Evolutionary conservation across 371 early-diverging fungal species (phyloP).

Genomic region (Rhizopus delemar): DNA sequence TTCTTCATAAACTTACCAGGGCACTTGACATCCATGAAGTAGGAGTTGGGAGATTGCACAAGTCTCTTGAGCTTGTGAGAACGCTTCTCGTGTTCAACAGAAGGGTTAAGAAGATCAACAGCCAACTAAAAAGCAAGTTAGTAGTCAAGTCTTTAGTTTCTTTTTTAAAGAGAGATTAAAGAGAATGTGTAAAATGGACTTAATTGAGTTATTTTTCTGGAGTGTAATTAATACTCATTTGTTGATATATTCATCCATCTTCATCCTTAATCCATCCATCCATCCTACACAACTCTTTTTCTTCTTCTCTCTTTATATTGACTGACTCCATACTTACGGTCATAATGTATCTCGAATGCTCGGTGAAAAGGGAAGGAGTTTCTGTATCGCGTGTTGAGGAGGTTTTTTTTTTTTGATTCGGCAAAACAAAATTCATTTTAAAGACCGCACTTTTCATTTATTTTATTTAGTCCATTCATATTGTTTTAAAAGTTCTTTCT

Average conservation of each 20-base stretch:
- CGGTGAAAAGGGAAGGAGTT: slow-evolving; percentile 36
- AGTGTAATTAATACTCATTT: background rate
- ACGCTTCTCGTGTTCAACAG: slow-evolving; percentile 88
- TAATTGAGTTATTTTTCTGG: background rate
- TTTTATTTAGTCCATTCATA: slow-evolving; percentile 33
- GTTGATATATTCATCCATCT: background rate
- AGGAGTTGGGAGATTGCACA: slow-evolving; percentile 99
- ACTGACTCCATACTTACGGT: slow-evolving; percentile 33
- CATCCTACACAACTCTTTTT: slow-evolving; percentile 7
- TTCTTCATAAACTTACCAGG: slow-evolving; percentile 60
- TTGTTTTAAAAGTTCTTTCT: slow-evolving; percentile 36
- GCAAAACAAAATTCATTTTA: slow-evolving; percentile 1
- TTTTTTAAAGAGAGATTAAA: background rate
- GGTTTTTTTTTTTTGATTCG: background rate
- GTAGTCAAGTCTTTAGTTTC: background rate
- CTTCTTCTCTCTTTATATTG: background rate
- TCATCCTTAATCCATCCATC: slow-evolving; percentile 13
- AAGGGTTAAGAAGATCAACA: slow-evolving; percentile 98
- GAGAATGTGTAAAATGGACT: background rate
- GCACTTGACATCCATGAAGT: slow-evolving; percentile 99
- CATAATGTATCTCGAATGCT: slow-evolving; percentile 42
- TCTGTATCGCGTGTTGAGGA: background rate
- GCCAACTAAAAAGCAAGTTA: slow-evolving; percentile 73
- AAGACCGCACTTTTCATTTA: background rate
- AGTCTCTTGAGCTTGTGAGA: slow-evolving; percentile 99